phyloP scores from a whole-genome alignment of 345 rosid species.

The Eutrema japonicum region DNA sequence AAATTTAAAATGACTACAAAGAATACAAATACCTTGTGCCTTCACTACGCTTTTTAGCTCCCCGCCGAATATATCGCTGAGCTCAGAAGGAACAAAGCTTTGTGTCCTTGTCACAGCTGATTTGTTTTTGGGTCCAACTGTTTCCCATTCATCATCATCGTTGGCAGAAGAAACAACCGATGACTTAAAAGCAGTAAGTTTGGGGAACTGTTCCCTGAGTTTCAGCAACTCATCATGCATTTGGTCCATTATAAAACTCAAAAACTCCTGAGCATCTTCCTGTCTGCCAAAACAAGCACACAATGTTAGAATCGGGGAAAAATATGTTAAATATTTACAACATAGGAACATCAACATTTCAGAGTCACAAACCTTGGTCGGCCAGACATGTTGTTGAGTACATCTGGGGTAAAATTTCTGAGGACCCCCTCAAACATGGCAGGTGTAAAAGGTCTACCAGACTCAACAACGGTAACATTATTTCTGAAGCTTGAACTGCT shows the following conservation, averaged over 20 bases:
- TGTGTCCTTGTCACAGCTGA: conserved; percentile 91
- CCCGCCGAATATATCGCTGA: conserved; percentile 92
- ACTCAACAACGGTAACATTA: conserved; percentile 52
- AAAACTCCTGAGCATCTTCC: conserved; percentile 98
- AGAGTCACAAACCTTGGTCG: conserved; percentile 74
- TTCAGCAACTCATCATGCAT: conserved; percentile 88
- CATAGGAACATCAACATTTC: not conserved
- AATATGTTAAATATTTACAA: not conserved
- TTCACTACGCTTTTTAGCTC: conserved; percentile 76
- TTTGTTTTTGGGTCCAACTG: conserved; percentile 90
- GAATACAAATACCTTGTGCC: conserved; percentile 59
- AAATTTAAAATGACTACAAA: not conserved
- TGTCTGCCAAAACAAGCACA: conserved; percentile 62
- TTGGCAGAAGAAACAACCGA: conserved; percentile 56
- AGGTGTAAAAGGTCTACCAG: conserved; percentile 78
- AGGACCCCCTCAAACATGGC: conserved; percentile 86
- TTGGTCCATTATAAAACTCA: conserved; percentile 90
- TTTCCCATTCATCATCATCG: conserved; percentile 96
- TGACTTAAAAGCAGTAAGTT: conserved; percentile 48
- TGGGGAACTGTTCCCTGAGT: conserved; percentile 56
- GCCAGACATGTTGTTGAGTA: conserved; percentile 72
- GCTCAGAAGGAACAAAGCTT: conserved; percentile 70
- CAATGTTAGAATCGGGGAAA: not conserved
- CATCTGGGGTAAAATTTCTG: conserved; percentile 81
- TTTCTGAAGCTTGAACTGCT: conserved; percentile 55